These are phyloP conservation scores for Candida sphagnicola DNA, from an alignment of 805 yeast species.

Conservation along the genomic window DNA sequence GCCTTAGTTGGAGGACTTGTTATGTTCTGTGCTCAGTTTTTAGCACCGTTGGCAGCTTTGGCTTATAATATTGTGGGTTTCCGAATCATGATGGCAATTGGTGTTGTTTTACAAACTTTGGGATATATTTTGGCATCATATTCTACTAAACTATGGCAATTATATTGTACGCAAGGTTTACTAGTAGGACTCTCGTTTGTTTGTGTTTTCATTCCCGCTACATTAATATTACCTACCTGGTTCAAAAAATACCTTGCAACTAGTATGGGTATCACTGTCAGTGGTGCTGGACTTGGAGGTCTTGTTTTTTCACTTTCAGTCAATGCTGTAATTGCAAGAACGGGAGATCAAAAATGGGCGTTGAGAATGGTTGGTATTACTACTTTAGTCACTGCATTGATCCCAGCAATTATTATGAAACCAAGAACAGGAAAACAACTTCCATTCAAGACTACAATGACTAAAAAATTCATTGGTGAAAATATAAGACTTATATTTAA, in stretches of 20 bases:
- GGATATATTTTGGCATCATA: constrained; percentile 46
- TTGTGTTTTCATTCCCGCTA: constrained; percentile 35
- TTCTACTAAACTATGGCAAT: constrained; percentile 42
- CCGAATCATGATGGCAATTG: constrained; percentile 40
- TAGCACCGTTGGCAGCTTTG: constrained; percentile 47
- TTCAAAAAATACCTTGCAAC: constrained; percentile 38
- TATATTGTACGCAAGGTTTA: constrained; percentile 46
- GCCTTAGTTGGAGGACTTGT: constrained; percentile 45
- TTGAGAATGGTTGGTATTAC: constrained; percentile 31
- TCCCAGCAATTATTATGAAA: constrained; percentile 38
- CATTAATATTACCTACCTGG: constrained; percentile 42
- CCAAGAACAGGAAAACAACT: constrained; percentile 29
- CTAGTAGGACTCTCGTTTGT: constrained; percentile 43
- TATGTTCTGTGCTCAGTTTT: constrained; percentile 50
- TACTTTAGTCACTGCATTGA: constrained; percentile 21
- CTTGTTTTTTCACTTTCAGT: constrained; percentile 40
- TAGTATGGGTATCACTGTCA: constrained; percentile 40
- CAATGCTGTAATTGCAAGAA: constrained; percentile 27
- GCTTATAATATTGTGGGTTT: constrained; percentile 45
- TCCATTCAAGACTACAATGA: constrained; percentile 11
- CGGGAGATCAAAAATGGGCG: constrained; percentile 40
- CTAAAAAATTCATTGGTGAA: constrained; percentile 11
- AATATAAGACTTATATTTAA: constrained; percentile 30
- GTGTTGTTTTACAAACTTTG: constrained; percentile 38
- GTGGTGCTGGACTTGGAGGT: constrained; percentile 48